phyloP scores from a whole-genome alignment of 2,329 filamentous ascomycete genomes.

The Fusarium buharicum region DNA sequence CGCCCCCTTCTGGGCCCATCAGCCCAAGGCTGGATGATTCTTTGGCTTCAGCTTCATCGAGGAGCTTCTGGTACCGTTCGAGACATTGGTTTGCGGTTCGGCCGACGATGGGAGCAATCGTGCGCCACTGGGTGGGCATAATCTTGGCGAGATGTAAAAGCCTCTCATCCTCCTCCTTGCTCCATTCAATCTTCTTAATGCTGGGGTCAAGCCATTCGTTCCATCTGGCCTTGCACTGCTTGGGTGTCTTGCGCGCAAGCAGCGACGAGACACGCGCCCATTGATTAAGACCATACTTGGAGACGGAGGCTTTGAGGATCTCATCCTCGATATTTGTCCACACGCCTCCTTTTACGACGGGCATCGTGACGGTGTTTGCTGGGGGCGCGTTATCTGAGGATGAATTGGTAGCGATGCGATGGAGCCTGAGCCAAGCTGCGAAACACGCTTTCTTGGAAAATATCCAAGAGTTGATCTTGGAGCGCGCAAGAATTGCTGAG shows the following conservation, averaged over 20 bases:
- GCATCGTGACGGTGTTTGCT: slow-evolving; percentile 61
- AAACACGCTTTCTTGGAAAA: slow-evolving; percentile 48
- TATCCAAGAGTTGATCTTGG: slow-evolving; percentile 38
- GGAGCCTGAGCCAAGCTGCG: slow-evolving; percentile 30
- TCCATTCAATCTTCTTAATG: slow-evolving; percentile 99
- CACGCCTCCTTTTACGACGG: slow-evolving; percentile 78
- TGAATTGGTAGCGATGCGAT: slow-evolving; percentile 22
- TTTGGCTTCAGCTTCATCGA: slow-evolving; percentile 93
- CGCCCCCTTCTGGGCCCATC: slow-evolving; percentile 85
- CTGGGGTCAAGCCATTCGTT: slow-evolving; percentile 97
- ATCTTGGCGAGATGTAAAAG: slow-evolving; percentile 95
- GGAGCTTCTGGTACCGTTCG: slow-evolving; percentile 93
- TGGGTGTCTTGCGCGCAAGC: slow-evolving; percentile 95
- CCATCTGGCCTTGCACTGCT: slow-evolving; percentile 99
- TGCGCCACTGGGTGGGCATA: slow-evolving; percentile 99
- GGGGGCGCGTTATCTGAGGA: slow-evolving; percentile 30
- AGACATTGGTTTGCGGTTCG: slow-evolving; percentile 96
- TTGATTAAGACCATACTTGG: slow-evolving; percentile 95
- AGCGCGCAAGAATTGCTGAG: slow-evolving; percentile 39
- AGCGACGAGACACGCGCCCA: slow-evolving; percentile 99
- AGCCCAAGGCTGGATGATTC: slow-evolving; percentile 87
- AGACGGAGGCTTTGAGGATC: slow-evolving; percentile 94
- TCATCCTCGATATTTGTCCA: slow-evolving; percentile 89
- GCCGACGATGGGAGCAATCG: slow-evolving; percentile 95
- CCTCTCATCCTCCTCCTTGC: slow-evolving; percentile 98